phyloP scores from a whole-genome alignment of 1,284 basidiomycete species.

The Apiotrichum brassicae region DNA sequence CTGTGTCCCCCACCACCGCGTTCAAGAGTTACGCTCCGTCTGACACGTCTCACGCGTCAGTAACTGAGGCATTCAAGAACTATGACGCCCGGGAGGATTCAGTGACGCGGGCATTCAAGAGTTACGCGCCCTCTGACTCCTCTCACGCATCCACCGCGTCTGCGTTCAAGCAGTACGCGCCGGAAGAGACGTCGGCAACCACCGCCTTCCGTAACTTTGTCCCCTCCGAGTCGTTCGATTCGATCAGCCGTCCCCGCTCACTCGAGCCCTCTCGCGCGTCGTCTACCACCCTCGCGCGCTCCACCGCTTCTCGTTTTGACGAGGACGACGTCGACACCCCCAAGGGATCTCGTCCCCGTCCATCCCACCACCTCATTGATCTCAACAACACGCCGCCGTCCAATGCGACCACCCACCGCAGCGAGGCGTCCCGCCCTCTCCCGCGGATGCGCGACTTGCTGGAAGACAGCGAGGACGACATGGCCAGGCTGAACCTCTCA shows the following conservation, averaged over 20 bases:
- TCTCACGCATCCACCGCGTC: background rate
- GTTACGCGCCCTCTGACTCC: background rate
- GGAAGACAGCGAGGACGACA: slow-evolving; percentile 31
- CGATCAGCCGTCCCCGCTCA: background rate
- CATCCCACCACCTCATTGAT: slow-evolving; percentile 45
- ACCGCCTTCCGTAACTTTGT: background rate
- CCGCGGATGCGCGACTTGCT: slow-evolving; percentile 10
- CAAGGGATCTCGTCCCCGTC: background rate
- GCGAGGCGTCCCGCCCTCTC: background rate
- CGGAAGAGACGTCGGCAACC: background rate
- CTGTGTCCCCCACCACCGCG: background rate
- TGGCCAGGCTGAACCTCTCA: slow-evolving; percentile 61
- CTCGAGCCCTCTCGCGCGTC: slow-evolving; percentile 1
- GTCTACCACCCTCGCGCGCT: background rate
- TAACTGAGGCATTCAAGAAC: background rate
- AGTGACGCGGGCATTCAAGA: background rate
- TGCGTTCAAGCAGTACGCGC: background rate
- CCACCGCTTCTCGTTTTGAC: background rate
- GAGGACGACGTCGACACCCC: background rate
- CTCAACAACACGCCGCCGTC: slow-evolving; percentile 56
- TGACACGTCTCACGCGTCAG: background rate
- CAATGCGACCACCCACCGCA: background rate
- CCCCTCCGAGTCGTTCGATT: too few species aligned
- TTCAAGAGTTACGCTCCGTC: background rate
- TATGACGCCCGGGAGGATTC: background rate